Percentiles rank a stretch among this genome's conserved stretches.
Evolutionary conservation across 306 rosid genomes (phyloP).

Genomic region (Gastrolobium villosum): DNA sequence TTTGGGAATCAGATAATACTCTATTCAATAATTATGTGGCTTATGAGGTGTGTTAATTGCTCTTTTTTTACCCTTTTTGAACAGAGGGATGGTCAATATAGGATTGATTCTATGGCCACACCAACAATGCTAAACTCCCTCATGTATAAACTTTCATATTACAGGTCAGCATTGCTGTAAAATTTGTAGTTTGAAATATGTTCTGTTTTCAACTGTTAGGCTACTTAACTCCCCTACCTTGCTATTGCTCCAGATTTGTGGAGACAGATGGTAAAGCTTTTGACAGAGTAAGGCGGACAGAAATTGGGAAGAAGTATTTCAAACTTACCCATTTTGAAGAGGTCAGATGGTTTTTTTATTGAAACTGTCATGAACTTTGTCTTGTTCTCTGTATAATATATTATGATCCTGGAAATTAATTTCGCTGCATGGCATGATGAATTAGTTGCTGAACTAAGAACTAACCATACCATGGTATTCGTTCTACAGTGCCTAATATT

Average conservation of each 20-base stretch:
- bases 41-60: slow-evolving; percentile 38
- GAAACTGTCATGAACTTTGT: not conserved
- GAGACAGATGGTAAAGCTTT: slow-evolving; percentile 97
- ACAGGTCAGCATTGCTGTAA: slow-evolving; percentile 73
- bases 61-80: slow-evolving; percentile 30
- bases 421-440: slow-evolving; percentile 17
- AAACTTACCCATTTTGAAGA: slow-evolving; percentile 98
- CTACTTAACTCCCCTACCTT: slow-evolving; percentile 35
- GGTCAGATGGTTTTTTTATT: slow-evolving; percentile 62
- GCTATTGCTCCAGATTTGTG: slow-evolving; percentile 76
- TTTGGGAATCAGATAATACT: slow-evolving; percentile 31
- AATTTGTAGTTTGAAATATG: slow-evolving; percentile 20
- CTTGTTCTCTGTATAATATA: slow-evolving; percentile 5
- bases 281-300: slow-evolving; percentile 94
- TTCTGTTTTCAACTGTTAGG: slow-evolving; percentile 25
- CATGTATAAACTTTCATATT: slow-evolving; percentile 98
- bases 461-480: slow-evolving; percentile 5
- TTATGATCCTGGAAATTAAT: slow-evolving; percentile 36
- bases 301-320: slow-evolving; percentile 94
- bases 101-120: slow-evolving; percentile 93
- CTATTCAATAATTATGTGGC: not conserved
- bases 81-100: slow-evolving; percentile 97
- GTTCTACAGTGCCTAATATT: not conserved
- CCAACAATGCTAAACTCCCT: slow-evolving; percentile 96
- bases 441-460: slow-evolving; percentile 26